Evolutionary conservation across 2,329 filamentous ascomycete genomes (phyloP).

Genomic region (Aspergillus sojae): DNA sequence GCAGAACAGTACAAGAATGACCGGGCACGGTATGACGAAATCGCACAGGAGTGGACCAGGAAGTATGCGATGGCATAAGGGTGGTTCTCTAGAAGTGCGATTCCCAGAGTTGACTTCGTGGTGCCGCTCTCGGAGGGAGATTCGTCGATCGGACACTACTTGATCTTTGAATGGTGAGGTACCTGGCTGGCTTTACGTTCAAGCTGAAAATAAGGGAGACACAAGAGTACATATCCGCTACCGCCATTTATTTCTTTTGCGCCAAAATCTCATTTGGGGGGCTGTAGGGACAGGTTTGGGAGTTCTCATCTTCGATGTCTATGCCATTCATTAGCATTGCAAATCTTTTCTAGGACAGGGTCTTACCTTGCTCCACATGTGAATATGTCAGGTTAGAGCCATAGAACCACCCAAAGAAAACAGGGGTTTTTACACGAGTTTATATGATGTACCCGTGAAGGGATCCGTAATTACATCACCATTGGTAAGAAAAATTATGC

Average conservation of each 20-base stretch:
- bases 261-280: neutral
- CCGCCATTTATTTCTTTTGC: neutral
- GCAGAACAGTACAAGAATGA: conserved; percentile 80
- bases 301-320: neutral
- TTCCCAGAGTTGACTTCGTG: neutral
- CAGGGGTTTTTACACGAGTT: neutral
- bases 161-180: neutral
- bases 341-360: neutral
- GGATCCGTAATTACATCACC: too few species aligned
- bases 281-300: neutral
- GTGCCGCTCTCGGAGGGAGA: neutral
- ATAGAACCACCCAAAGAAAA: neutral
- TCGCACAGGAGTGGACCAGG: conserved; percentile 71
- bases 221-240: neutral
- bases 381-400: neutral
- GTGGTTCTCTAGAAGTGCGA: neutral
- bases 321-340: neutral
- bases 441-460: too few species aligned
- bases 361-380: neutral
- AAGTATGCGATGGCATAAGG: conserved; percentile 62
- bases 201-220: neutral
- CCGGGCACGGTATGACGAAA: conserved; percentile 70
- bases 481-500: too few species aligned
- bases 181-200: neutral
- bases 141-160: neutral